Base-by-base conservation (phyloP, 2,329 filamentous ascomycete genomes). In the Xylaria sp. region DNA sequence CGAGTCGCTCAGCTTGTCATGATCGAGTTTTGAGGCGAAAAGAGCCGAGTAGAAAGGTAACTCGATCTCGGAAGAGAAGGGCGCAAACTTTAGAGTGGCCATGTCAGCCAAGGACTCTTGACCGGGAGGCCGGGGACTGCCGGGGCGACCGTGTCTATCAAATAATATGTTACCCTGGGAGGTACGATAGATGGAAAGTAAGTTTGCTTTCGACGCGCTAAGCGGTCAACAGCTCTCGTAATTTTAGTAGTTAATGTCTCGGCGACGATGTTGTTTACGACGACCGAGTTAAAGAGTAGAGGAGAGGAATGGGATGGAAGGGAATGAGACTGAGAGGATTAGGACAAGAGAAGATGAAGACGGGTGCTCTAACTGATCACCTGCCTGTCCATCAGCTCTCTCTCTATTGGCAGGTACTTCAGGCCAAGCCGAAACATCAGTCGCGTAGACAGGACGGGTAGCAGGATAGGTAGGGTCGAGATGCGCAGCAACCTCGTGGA, bases 1-100 rank as follows among this genome's bases (percentile, higher is more conserved):
- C 9, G 94, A 96, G 77, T 96, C 94, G 80, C 97, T 92, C 54
- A 99, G 91, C 79, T 94, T 97, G 80, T 97, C 95, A 84, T 96
- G 90, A 76, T 98, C 93, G 75, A 99, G 92, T 80, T 99, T 99
- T 69, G 90, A 91, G 5, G 90, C 88, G 63, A 96, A 95, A n/a
- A 99, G 86, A 4, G 92, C 89, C 47, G 92, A 90, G 76, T 97
- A 99, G 78, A 99, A 99, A 46, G 93, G 92, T 45, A 98, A 84
- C 76, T 99, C 95, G 74, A 98, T 93, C 79, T 97, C 92, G 51
- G 94, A 97, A 42, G 89, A 87, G 82, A 97, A 98, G 0, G 94
- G 90, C 64, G 92, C 92, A 78, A 94, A 99, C 80, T 86, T 84
- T 54, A 87, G 76, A 31, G 78, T 71, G 55, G 85, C 72, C 79